phyloP scores from a whole-genome alignment of 192 early-diverging fungal genomes.

The Mortierella alpina region DNA sequence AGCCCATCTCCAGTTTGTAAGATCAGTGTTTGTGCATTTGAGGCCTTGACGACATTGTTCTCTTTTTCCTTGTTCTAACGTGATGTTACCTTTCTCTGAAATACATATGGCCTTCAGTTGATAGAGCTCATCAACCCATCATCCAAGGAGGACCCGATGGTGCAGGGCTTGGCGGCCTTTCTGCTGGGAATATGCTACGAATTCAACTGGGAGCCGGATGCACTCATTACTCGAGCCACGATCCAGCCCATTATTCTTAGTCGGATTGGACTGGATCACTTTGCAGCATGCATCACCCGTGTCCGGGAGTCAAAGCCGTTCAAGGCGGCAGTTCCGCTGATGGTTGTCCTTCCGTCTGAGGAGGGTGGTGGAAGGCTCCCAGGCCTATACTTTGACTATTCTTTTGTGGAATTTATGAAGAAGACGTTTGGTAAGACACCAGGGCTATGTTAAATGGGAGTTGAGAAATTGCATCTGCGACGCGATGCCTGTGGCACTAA shows the following conservation, averaged over 20 bases:
- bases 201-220: slow-evolving; percentile 86
- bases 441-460: slow-evolving; percentile 47
- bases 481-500: slow-evolving; percentile 26
- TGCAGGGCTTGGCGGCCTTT: slow-evolving; percentile 92
- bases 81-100: not conserved
- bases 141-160: slow-evolving; percentile 83
- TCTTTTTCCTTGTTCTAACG: not conserved
- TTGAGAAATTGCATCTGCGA: slow-evolving; percentile 35
- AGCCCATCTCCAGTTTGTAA: slow-evolving; percentile 90
- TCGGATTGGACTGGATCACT: slow-evolving; percentile 90
- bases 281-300: slow-evolving; percentile 83
- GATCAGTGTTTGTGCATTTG: slow-evolving; percentile 7
- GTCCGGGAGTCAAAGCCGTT: slow-evolving; percentile 87
- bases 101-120: slow-evolving; percentile 60
- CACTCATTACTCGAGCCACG: slow-evolving; percentile 78
- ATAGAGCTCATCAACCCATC: slow-evolving; percentile 92
- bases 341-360: slow-evolving; percentile 70
- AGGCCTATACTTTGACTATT: slow-evolving; percentile 82
- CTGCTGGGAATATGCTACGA: slow-evolving; percentile 87
- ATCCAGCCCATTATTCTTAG: slow-evolving; percentile 87
- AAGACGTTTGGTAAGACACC: slow-evolving; percentile 73
- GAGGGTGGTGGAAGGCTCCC: slow-evolving; percentile 71
- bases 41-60: not conserved
- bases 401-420: slow-evolving; percentile 90
- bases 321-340: slow-evolving; percentile 75